Percentiles rank a stretch among this genome's conserved stretches.
phyloP scores from a whole-genome alignment of 257 asterid species.

The Cordia subcordata region DNA sequence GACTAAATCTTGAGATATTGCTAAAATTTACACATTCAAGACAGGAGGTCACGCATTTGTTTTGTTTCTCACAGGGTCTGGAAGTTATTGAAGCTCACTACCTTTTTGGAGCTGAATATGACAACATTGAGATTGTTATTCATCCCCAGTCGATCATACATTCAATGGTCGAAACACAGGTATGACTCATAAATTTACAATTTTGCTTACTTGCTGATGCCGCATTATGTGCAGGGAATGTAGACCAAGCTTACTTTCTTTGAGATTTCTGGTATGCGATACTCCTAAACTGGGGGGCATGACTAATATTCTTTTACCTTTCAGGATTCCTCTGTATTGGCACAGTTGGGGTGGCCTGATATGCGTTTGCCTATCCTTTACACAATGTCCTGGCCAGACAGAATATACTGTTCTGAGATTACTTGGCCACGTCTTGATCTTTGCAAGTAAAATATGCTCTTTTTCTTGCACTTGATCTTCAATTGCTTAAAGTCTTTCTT shows the following conservation, averaged over 20 bases:
- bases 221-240: neutral
- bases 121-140: conserved; percentile 82
- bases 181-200: conserved; percentile 9
- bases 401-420: conserved; percentile 80
- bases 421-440: conserved; percentile 99
- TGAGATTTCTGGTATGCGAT: neutral
- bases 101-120: conserved; percentile 89
- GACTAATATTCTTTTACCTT: conserved; percentile 9
- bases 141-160: conserved; percentile 98
- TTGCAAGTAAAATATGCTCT: conserved; percentile 73
- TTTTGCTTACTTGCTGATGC: neutral
- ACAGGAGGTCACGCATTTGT: neutral
- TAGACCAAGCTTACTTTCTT: neutral
- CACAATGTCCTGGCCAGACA: conserved; percentile 96
- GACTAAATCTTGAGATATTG: too few species aligned
- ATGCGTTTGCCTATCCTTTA: conserved; percentile 96
- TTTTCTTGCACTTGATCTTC: neutral
- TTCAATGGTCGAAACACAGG: conserved; percentile 98
- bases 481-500: neutral
- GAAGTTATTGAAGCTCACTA: conserved; percentile 99
- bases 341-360: conserved; percentile 97
- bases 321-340: conserved; percentile 88
- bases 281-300: too few species aligned
- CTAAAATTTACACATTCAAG: too few species aligned
- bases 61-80: conserved; percentile 53